Conservation (phyloP, 2,329 filamentous ascomycete species). For the Esteya vermicola region DNA sequence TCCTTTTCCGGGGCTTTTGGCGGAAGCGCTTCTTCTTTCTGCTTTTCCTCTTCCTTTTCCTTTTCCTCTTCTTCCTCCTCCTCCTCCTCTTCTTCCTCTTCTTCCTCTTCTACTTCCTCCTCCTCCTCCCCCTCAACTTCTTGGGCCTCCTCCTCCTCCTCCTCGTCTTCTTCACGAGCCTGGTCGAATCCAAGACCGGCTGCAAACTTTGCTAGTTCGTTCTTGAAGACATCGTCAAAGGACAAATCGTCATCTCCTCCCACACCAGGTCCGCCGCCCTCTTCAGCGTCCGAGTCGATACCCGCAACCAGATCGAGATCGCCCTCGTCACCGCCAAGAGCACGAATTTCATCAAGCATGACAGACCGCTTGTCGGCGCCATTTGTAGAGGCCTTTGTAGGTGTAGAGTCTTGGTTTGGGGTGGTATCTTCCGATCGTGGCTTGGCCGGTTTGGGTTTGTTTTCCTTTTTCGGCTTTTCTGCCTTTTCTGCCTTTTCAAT, state of each 20-base stretch:
- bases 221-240: slow-evolving; percentile 21
- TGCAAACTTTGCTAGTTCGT: slow-evolving; percentile 38
- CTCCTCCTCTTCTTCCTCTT: slow-evolving; percentile 14
- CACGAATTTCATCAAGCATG: slow-evolving; percentile 48
- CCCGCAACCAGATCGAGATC: slow-evolving; percentile 48
- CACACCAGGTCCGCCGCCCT: slow-evolving; percentile 16
- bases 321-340: slow-evolving; percentile 50
- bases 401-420: too few relatives aligned
- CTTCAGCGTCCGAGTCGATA: slow-evolving; percentile 35
- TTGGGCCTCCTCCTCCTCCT: slow-evolving; percentile 20
- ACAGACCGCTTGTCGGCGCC: slow-evolving; percentile 9
- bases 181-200: slow-evolving; percentile 33
- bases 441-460: slow-evolving; percentile 8
- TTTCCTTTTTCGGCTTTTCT: slow-evolving; percentile 5
- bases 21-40: slow-evolving; percentile 22
- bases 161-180: slow-evolving; percentile 23
- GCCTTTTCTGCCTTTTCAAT: slow-evolving; percentile 6
- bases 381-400: slow-evolving; percentile 10
- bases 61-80: slow-evolving; percentile 23
- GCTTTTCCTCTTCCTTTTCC: slow-evolving; percentile 17
- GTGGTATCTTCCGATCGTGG: slow-evolving; percentile 15
- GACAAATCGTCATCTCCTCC: slow-evolving; percentile 9
- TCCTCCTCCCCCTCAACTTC: slow-evolving; percentile 16
- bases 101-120: slow-evolving; percentile 21
- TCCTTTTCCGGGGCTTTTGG: slow-evolving; percentile 15